These are phyloP conservation scores for Scedosporium dehoogii DNA, from an alignment of 2,329 filamentous ascomycete species.

Conservation along the genomic window DNA sequence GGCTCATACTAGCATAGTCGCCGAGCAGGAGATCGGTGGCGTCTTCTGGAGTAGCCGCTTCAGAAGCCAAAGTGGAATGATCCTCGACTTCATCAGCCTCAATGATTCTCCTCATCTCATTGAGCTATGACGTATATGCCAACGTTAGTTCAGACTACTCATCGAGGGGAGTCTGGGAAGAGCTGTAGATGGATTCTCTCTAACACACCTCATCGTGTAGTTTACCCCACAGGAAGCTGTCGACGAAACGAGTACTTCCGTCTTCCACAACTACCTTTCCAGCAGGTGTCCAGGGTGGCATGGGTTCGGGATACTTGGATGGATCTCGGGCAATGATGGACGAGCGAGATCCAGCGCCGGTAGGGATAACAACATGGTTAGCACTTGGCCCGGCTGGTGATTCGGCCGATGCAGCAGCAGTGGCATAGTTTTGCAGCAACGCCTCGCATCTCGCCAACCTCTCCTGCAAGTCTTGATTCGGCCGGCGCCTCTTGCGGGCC, in stretches of 20 bases:
- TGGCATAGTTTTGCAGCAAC: slow-evolving; percentile 46
- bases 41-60: slow-evolving; percentile 40
- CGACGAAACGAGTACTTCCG: slow-evolving; percentile 45
- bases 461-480: slow-evolving; percentile 53
- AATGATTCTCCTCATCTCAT: slow-evolving; percentile 49
- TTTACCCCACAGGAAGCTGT: slow-evolving; percentile 42
- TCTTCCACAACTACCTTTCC: slow-evolving; percentile 48
- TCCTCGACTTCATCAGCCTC: slow-evolving; percentile 40
- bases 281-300: slow-evolving; percentile 28
- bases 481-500: slow-evolving; percentile 46
- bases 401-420: slow-evolving; percentile 17
- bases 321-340: slow-evolving; percentile 7
- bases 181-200: background rate
- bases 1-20: slow-evolving; percentile 26
- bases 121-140: slow-evolving; percentile 27
- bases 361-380: background rate
- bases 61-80: slow-evolving; percentile 36
- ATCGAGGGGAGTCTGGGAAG: background rate
- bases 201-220: slow-evolving; percentile 45
- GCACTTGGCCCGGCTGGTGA: background rate
- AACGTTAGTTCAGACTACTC: background rate
- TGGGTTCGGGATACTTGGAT: slow-evolving; percentile 7
- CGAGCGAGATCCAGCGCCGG: background rate
- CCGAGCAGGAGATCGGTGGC: slow-evolving; percentile 41
- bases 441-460: slow-evolving; percentile 49